phyloP scores from a whole-genome alignment of 2,329 filamentous ascomycete species.

The Aspergillus fumigatiaffinis region DNA sequence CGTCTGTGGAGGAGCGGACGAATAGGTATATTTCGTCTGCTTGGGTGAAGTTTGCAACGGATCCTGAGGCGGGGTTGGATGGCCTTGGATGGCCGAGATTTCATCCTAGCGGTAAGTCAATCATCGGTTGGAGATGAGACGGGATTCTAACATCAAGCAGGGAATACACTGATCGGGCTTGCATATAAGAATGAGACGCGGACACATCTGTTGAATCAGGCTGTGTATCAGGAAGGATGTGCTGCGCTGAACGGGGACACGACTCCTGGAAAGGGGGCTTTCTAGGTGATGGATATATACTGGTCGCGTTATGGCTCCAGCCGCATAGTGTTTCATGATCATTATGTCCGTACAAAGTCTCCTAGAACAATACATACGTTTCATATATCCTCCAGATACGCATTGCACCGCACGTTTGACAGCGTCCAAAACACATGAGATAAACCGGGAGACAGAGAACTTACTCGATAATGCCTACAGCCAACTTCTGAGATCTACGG shows the following conservation, averaged over 20 bases:
- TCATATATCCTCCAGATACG: no score
- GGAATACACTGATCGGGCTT: conserved; percentile 22
- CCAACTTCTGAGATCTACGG: conserved; percentile 9
- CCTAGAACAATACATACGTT: no score
- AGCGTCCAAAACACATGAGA: no score
- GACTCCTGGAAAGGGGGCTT: conserved; percentile 19
- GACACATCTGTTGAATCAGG: conserved; percentile 12
- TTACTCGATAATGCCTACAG: no score
- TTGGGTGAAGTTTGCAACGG: conserved; percentile 40
- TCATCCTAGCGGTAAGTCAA: conserved; percentile 13
- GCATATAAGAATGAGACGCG: conserved; percentile 14
- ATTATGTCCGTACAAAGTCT: no score
- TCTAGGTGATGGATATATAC: conserved; percentile 8
- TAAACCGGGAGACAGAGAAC: no score
- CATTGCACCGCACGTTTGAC: no score
- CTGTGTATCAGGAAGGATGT: conserved; percentile 18
- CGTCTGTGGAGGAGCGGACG: conserved; percentile 29
- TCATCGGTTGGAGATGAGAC: not conserved
- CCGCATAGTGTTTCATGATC: no score
- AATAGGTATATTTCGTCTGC: conserved; percentile 39
- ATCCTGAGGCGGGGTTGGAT: conserved; percentile 36
- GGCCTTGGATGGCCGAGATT: conserved; percentile 38
- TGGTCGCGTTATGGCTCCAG: no score
- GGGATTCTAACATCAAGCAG: conserved; percentile 3
- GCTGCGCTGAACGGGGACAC: conserved; percentile 16